Percentiles rank a stretch among this genome's conserved stretches.
These are phyloP conservation scores for Dillenia turbinata DNA, from an alignment of 164 flowering plant genomes.

Conservation along the genomic window DNA sequence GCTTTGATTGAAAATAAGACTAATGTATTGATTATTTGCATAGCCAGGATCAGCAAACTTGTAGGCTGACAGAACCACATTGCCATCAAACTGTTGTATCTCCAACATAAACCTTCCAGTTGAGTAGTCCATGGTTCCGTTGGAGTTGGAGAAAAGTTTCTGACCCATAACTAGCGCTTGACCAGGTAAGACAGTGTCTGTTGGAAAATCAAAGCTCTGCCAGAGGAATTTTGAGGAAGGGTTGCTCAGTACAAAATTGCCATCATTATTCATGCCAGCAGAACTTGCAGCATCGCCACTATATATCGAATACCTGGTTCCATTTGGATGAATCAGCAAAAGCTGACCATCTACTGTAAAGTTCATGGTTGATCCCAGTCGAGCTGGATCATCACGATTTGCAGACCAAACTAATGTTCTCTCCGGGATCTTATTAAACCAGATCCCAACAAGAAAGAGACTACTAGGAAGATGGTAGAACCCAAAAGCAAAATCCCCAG, in stretches of 20 bases:
- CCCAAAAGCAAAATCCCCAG: constrained; percentile 31
- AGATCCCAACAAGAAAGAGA: constrained; percentile 24
- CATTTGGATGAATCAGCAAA: constrained; percentile 13
- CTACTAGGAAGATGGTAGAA: constrained; percentile 16
- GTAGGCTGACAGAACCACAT: too few relatives aligned
- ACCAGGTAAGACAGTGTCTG: constrained; percentile 18
- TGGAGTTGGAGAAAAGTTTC: not conserved
- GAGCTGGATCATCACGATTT: constrained; percentile 22
- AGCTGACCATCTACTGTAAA: constrained; percentile 13
- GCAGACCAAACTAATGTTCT: constrained; percentile 32
- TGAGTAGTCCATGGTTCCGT: not conserved
- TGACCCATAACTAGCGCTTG: not conserved
- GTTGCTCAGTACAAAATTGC: constrained; percentile 14
- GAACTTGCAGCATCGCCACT: constrained; percentile 7
- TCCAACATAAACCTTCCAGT: constrained; percentile 12
- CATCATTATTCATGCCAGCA: constrained; percentile 10
- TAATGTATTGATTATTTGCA: not conserved
- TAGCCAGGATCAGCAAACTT: constrained; percentile 6
- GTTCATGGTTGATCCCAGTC: constrained; percentile 11
- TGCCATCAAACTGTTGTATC: constrained; percentile 3
- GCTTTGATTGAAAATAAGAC: constrained; percentile 9
- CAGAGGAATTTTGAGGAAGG: constrained; percentile 1
- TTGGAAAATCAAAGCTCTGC: constrained; percentile 20
- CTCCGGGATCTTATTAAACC: constrained; percentile 25
- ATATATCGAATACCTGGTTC: constrained; percentile 2